Conservation (phyloP, 2,329 filamentous ascomycete genomes). For the Aureobasidium sp. region DNA sequence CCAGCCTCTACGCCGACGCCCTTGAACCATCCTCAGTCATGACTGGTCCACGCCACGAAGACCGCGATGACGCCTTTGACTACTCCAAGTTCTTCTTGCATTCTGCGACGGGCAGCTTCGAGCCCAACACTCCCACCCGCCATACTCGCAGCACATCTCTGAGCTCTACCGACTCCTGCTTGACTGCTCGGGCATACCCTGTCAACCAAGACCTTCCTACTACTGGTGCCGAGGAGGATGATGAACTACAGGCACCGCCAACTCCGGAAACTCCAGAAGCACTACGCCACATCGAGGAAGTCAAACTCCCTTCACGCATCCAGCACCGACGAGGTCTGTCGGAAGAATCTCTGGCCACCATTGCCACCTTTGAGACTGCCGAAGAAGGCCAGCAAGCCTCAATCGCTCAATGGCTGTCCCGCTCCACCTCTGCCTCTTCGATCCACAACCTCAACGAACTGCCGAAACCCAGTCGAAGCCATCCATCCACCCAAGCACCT, state of each 20-base stretch:
- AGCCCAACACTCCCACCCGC: slow-evolving; percentile 22
- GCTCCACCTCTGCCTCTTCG: not conserved
- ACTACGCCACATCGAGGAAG: slow-evolving; percentile 22
- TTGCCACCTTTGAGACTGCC: slow-evolving; percentile 56
- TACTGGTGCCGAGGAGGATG: not conserved
- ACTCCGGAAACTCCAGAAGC: slow-evolving; percentile 25
- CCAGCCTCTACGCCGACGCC: slow-evolving; percentile 37
- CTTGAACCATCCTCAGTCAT: slow-evolving; percentile 16
- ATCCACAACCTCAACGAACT: not conserved
- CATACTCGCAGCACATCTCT: not conserved
- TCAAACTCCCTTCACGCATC: slow-evolving; percentile 16
- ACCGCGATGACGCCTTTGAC: slow-evolving; percentile 89
- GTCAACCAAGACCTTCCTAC: not conserved
- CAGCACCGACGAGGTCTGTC: slow-evolving; percentile 43
- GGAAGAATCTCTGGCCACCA: slow-evolving; percentile 50
- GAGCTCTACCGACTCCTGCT: not conserved
- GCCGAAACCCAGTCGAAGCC: not conserved
- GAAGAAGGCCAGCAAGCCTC: not conserved
- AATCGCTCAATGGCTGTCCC: slow-evolving; percentile 4
- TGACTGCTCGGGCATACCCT: slow-evolving; percentile 2
- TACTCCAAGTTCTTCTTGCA: slow-evolving; percentile 95
- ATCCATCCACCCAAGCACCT: not conserved
- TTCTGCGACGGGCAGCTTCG: slow-evolving; percentile 76
- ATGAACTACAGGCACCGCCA: not conserved
- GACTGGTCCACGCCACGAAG: slow-evolving; percentile 58